These are phyloP conservation scores for Hypoxylon trugodes DNA, from an alignment of 495 filamentous ascomycete genomes.

Conservation along the genomic window DNA sequence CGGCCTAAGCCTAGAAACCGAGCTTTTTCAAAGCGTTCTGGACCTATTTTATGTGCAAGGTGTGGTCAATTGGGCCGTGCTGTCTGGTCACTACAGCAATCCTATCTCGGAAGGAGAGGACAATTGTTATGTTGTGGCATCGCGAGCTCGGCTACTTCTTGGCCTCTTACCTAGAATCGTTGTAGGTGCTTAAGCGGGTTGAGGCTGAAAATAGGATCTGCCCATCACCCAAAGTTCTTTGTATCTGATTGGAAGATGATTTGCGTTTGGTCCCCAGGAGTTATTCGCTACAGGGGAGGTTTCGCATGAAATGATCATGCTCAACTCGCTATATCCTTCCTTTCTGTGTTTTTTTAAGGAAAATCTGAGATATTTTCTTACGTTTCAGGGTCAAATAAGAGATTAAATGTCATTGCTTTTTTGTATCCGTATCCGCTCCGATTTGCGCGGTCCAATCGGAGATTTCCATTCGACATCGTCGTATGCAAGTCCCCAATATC, in stretches of 20 bases:
- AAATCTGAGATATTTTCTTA: neutral
- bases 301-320: neutral
- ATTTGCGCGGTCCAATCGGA: constrained; percentile 32
- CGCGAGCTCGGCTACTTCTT: neutral
- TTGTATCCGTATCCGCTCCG: constrained; percentile 31
- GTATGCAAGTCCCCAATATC: constrained; percentile 23
- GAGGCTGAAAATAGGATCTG: constrained; percentile 39
- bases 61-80: neutral
- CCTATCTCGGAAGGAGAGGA: neutral
- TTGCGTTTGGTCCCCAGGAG: neutral
- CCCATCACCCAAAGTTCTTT: constrained; percentile 10
- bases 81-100: constrained; percentile 2
- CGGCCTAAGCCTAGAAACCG: constrained; percentile 15
- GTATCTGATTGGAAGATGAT: constrained; percentile 33
- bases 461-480: constrained; percentile 36
- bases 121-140: constrained; percentile 1
- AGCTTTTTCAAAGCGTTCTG: constrained; percentile 13
- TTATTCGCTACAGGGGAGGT: neutral
- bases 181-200: constrained; percentile 26
- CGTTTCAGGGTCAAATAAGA: constrained; percentile 4
- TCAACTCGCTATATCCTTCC: neutral
- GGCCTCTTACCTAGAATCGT: neutral
- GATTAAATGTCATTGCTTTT: constrained; percentile 17
- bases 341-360: neutral
- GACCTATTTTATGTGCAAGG: constrained; percentile 18